A percentile compares a stretch with the other conserved stretches of the same genome.
phyloP scores from a whole-genome alignment of 2,329 filamentous ascomycete species.

The Aphanoascus verrucosus region DNA sequence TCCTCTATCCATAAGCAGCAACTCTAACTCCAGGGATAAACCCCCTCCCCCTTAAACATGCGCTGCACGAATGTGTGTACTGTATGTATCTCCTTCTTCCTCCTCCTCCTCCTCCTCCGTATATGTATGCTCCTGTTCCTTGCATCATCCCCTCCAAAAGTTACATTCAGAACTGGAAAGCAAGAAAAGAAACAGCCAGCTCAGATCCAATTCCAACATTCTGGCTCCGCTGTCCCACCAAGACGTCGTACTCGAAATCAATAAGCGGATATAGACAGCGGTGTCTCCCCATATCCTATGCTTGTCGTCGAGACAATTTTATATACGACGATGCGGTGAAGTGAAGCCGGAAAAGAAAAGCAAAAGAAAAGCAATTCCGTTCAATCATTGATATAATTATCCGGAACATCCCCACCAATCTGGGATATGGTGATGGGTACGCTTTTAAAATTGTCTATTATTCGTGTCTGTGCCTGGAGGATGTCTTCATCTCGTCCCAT shows the following conservation, averaged over 20 bases:
- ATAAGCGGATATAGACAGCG: slow-evolving; percentile 10
- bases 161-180: not conserved
- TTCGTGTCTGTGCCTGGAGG: not conserved
- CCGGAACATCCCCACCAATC: slow-evolving; percentile 4
- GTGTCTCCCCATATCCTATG: not conserved
- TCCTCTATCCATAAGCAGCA: not conserved
- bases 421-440: not conserved
- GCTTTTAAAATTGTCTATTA: not conserved
- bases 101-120: not conserved
- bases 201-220: slow-evolving; percentile 1
- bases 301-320: not conserved
- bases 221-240: slow-evolving; percentile 3
- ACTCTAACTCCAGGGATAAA: not conserved
- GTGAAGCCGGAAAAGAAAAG: not conserved
- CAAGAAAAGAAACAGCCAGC: not conserved
- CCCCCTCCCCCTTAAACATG: not conserved
- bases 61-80: not conserved
- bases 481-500: not conserved
- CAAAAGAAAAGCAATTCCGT: not conserved
- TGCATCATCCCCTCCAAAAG: not conserved
- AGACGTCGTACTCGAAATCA: slow-evolving; percentile 4
- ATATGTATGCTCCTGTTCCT: not conserved
- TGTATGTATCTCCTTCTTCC: not conserved
- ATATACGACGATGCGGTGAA: slow-evolving; percentile 2
- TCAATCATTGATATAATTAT: not conserved